Evolutionary conservation across 2,329 filamentous ascomycete genomes (phyloP).

Genomic region (Paramyrothecium sp.): DNA sequence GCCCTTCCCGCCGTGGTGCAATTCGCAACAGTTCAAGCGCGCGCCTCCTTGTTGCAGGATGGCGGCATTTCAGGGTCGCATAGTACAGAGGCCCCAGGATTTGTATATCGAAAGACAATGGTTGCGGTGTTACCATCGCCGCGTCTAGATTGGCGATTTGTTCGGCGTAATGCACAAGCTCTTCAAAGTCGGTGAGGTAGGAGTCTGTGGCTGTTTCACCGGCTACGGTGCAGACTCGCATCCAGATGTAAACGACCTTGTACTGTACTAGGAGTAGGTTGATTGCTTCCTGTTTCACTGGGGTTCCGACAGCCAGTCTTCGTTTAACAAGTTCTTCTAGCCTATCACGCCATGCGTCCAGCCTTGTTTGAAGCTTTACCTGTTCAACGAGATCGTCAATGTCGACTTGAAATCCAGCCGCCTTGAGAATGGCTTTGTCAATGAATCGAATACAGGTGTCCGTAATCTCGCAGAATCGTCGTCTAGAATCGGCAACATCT

Average conservation of each 20-base stretch:
- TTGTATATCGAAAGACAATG: conserved; percentile 4
- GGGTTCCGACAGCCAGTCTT: too few relatives aligned
- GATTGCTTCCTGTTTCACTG: too few relatives aligned
- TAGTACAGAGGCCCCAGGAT: conserved; percentile 5
- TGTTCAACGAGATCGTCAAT: conserved; percentile 4
- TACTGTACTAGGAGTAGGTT: neutral
- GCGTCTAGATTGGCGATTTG: neutral
- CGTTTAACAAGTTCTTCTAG: neutral
- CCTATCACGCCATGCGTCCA: neutral
- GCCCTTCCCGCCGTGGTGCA: conserved; percentile 2
- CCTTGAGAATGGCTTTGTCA: neutral
- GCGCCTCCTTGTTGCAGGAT: conserved; percentile 4
- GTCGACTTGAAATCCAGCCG: conserved; percentile 1
- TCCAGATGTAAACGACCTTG: conserved; percentile 6
- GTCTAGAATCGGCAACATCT: too few relatives aligned
- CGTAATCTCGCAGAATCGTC: too few relatives aligned
- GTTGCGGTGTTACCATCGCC: neutral
- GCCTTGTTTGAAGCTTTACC: conserved; percentile 4
- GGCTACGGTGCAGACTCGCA: conserved; percentile 3
- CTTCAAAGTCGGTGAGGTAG: conserved; percentile 2
- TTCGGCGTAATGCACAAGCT: conserved; percentile 4
- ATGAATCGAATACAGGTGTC: too few relatives aligned
- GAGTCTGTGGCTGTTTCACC: conserved; percentile 3
- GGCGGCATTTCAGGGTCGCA: conserved; percentile 3
- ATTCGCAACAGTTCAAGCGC: conserved; percentile 2